Evolutionary conservation across 306 rosid genomes (phyloP).

Genomic region (Cucurbita argyrosperma): DNA sequence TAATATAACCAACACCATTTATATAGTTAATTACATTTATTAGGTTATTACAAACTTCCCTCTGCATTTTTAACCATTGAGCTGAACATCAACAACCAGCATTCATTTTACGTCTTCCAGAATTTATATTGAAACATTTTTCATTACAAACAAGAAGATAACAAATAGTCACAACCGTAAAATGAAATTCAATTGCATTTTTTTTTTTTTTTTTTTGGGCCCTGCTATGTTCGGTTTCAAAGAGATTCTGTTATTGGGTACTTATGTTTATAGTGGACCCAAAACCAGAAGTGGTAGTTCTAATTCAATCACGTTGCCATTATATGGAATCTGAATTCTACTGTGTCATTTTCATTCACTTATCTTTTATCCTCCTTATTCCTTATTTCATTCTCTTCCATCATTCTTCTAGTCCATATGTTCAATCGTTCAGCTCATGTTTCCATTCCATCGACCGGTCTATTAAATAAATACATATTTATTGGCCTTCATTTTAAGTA

Average conservation of each 20-base stretch:
- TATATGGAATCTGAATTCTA: not conserved
- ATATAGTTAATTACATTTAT: not conserved
- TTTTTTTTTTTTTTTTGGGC: no score
- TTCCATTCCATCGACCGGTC: not conserved
- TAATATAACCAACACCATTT: not conserved
- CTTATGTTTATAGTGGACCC: not conserved
- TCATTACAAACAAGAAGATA: not conserved
- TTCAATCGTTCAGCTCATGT: not conserved
- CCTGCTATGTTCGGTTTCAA: not conserved
- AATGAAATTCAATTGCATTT: no score
- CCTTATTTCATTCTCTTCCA: not conserved
- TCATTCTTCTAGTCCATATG: no score
- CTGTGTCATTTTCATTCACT: not conserved
- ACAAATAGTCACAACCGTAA: not conserved
- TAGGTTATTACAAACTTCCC: not conserved
- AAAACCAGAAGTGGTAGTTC: not conserved
- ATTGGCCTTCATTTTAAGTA: not conserved
- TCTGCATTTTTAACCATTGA: not conserved
- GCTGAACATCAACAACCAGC: not conserved
- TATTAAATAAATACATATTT: not conserved
- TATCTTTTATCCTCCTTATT: not conserved
- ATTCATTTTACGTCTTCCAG: not conserved
- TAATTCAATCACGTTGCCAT: not conserved
- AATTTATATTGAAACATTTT: not conserved
- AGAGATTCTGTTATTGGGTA: not conserved